Percentiles rank a stretch among this genome's conserved stretches.
phyloP scores from a whole-genome alignment of 2,329 filamentous ascomycete genomes.

The Neonectria punicea region DNA sequence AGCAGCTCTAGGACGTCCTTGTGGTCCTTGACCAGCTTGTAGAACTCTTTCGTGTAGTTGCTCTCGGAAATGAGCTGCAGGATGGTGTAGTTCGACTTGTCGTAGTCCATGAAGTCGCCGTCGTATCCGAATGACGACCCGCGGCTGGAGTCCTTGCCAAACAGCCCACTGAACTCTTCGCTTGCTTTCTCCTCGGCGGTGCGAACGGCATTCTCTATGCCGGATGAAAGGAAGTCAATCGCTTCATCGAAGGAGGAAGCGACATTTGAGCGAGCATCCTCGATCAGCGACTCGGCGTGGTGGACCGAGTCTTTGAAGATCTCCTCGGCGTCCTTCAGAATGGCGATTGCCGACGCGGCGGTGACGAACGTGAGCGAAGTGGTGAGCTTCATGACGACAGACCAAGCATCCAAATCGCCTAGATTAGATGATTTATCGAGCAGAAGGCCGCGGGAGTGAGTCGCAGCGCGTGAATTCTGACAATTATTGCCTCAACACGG shows the following conservation, averaged over 20 bases:
- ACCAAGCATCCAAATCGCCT: neutral
- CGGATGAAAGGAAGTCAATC: slow-evolving; percentile 27
- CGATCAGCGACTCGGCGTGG: slow-evolving; percentile 11
- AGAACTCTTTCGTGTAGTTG: slow-evolving; percentile 82
- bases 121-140: neutral
- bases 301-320: slow-evolving; percentile 23
- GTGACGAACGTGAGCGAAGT: slow-evolving; percentile 32
- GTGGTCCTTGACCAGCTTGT: slow-evolving; percentile 78
- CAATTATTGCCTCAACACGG: neutral
- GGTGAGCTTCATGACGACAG: slow-evolving; percentile 33
- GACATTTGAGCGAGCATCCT: slow-evolving; percentile 21
- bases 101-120: slow-evolving; percentile 32
- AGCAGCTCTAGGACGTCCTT: slow-evolving; percentile 77
- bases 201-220: slow-evolving; percentile 14
- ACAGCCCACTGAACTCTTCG: slow-evolving; percentile 1
- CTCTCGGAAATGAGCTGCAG: slow-evolving; percentile 82
- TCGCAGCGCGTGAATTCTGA: neutral
- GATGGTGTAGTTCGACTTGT: slow-evolving; percentile 74
- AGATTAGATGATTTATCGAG: neutral
- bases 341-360: slow-evolving; percentile 36
- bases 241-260: slow-evolving; percentile 26
- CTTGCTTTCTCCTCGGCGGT: neutral
- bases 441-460: neutral
- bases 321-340: slow-evolving; percentile 24
- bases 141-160: neutral